These are phyloP conservation scores for Ilex asprella DNA, from an alignment of 257 asterid genomes.

Conservation along the genomic window DNA sequence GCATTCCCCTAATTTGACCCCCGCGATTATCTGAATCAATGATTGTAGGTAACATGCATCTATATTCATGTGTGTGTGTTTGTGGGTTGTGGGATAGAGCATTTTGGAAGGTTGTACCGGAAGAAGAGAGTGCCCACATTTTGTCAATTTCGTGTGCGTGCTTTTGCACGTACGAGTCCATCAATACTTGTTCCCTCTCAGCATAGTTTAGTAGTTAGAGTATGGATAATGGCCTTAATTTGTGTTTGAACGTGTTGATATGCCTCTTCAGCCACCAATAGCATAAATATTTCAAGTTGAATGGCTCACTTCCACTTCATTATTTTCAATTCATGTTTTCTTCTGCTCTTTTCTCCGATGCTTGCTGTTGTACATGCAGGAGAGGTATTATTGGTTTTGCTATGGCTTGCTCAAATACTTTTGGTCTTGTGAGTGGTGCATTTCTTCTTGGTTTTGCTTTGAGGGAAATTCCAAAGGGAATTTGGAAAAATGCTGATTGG, in stretches of 20 bases:
- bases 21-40: no score
- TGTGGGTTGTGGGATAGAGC: no score
- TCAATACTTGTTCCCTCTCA: background rate
- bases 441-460: conserved; percentile 83
- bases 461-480: conserved; percentile 68
- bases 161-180: no score
- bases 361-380: conserved; percentile 34
- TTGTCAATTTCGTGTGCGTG: no score
- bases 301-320: background rate
- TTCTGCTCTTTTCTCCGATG: background rate
- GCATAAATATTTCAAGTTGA: background rate
- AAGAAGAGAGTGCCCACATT: no score
- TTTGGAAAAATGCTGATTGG: conserved; percentile 82
- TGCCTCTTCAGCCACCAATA: background rate
- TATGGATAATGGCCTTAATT: background rate
- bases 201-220: no score
- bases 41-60: no score
- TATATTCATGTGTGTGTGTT: no score
- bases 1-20: no score
- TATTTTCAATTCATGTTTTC: background rate
- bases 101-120: no score
- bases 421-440: conserved; percentile 82
- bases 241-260: background rate
- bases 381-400: conserved; percentile 71
- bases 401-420: conserved; percentile 86